Evolutionary conservation across 2,329 filamentous ascomycete species (phyloP).

Genomic region (Colletotrichum lindemuthianum): DNA sequence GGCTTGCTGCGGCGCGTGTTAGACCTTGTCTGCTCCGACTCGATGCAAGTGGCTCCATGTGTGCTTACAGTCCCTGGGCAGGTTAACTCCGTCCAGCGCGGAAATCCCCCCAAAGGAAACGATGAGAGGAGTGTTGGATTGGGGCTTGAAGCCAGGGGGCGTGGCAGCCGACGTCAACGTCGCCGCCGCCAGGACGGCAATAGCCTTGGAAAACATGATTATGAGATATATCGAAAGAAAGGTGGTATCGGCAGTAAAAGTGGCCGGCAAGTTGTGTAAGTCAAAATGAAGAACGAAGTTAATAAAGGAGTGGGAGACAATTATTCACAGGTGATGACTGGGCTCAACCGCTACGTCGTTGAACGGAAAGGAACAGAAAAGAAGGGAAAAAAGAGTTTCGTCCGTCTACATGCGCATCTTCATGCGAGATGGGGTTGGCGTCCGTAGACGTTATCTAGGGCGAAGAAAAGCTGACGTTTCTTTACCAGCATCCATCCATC

Average conservation of each 20-base stretch:
- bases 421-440: not conserved
- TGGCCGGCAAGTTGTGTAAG: slow-evolving; percentile 5
- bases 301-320: slow-evolving; percentile 28
- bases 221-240: slow-evolving; percentile 16
- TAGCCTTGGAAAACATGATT: slow-evolving; percentile 46
- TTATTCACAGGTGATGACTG: slow-evolving; percentile 34
- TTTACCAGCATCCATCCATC: slow-evolving; percentile 4
- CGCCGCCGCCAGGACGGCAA: slow-evolving; percentile 45
- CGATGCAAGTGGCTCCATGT: too few relatives aligned
- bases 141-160: slow-evolving; percentile 53
- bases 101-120: slow-evolving; percentile 51
- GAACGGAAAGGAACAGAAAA: slow-evolving; percentile 9
- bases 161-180: slow-evolving; percentile 50
- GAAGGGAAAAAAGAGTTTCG: slow-evolving; percentile 17
- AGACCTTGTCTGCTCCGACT: not conserved
- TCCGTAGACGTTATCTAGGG: slow-evolving; percentile 22
- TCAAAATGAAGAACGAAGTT: slow-evolving; percentile 6
- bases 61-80: slow-evolving; percentile 49
- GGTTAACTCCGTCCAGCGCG: slow-evolving; percentile 49
- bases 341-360: slow-evolving; percentile 28
- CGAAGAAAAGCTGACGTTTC: slow-evolving; percentile 1
- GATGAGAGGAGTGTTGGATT: slow-evolving; percentile 49
- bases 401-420: not conserved
- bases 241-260: not conserved
- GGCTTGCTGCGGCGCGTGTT: slow-evolving; percentile 21